These are phyloP conservation scores for Solanum okadae DNA, from an alignment of 257 asterid genomes.

Conservation along the genomic window DNA sequence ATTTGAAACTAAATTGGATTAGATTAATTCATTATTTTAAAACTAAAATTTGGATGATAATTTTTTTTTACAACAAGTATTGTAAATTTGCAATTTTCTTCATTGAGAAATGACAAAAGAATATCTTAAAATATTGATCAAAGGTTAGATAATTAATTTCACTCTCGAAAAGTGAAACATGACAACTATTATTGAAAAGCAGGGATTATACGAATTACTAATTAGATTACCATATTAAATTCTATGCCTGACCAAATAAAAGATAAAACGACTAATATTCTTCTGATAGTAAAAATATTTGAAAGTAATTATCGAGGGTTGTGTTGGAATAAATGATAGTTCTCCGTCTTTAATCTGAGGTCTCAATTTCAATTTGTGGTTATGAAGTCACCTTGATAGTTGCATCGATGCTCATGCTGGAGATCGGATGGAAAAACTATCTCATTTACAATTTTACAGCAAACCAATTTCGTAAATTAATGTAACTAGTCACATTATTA, in stretches of 20 bases:
- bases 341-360: background rate
- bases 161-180: background rate
- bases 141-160: background rate
- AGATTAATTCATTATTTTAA: background rate
- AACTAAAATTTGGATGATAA: background rate
- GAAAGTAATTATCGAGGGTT: background rate
- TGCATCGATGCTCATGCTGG: background rate
- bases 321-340: background rate
- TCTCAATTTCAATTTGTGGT: background rate
- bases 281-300: too few relatives aligned
- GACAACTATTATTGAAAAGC: background rate
- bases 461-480: too few relatives aligned
- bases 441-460: background rate
- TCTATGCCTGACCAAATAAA: background rate
- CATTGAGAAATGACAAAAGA: background rate
- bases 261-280: too few relatives aligned
- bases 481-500: background rate
- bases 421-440: background rate
- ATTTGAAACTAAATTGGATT: too few relatives aligned
- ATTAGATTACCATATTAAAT: background rate
- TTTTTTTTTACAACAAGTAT: accelerated
- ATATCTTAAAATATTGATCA: background rate
- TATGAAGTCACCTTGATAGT: background rate
- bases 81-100: background rate
- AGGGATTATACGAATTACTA: background rate